These are phyloP conservation scores for Tylopilus felleus DNA, from an alignment of 768 basidiomycete genomes.

Conservation along the genomic window DNA sequence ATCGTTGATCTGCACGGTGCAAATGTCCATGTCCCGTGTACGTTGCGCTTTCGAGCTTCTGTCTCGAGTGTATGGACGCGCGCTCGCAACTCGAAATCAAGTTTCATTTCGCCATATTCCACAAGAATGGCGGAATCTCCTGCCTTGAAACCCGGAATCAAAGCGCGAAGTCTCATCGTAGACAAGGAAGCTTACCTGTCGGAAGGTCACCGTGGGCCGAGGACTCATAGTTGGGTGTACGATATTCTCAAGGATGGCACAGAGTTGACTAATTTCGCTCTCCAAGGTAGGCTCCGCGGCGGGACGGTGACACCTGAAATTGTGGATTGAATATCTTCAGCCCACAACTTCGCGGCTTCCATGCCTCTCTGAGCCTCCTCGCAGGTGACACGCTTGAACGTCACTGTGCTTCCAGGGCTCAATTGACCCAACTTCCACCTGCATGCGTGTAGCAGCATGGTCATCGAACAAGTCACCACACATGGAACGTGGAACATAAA, in stretches of 20 bases:
- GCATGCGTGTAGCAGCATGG: not conserved
- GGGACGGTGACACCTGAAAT: not conserved
- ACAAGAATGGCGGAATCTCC: slow-evolving; percentile 63
- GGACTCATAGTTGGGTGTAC: slow-evolving; percentile 2
- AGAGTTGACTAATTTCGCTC: not conserved
- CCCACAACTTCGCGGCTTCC: slow-evolving; percentile 29
- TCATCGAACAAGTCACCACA: slow-evolving; percentile 43
- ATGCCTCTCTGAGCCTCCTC: slow-evolving; percentile 32
- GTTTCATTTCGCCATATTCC: slow-evolving; percentile 55
- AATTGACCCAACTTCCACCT: slow-evolving; percentile 73
- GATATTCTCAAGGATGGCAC: slow-evolving; percentile 13
- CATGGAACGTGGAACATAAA: slow-evolving; percentile 49
- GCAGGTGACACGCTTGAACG: slow-evolving; percentile 51
- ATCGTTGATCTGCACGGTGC: slow-evolving; percentile 56
- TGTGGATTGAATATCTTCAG: slow-evolving; percentile 21
- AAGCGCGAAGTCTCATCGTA: not conserved
- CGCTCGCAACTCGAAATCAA: slow-evolving; percentile 53
- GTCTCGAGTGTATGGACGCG: slow-evolving; percentile 52
- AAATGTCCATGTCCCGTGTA: slow-evolving; percentile 39
- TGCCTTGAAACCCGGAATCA: slow-evolving; percentile 37
- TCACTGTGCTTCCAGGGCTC: slow-evolving; percentile 51
- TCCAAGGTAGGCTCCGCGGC: not conserved
- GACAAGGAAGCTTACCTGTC: slow-evolving; percentile 42
- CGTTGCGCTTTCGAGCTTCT: slow-evolving; percentile 30
- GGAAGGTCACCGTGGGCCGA: slow-evolving; percentile 42